Percentiles rank a stretch among this genome's conserved stretches.
These are phyloP conservation scores for Penicillium sp. DNA, from an alignment of 2,329 filamentous ascomycete genomes.

Conservation along the genomic window DNA sequence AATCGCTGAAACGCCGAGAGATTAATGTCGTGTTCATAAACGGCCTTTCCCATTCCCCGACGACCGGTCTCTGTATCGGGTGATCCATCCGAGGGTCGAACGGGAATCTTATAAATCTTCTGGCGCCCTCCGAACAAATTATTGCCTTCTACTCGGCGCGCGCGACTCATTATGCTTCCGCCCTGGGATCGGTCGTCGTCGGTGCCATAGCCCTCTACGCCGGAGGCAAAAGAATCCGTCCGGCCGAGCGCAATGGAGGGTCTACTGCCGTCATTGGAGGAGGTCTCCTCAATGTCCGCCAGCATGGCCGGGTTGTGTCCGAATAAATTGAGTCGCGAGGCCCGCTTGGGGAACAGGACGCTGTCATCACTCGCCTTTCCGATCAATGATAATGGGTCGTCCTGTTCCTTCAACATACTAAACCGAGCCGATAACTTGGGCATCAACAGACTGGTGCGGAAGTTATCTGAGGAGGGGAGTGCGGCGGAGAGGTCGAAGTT, in stretches of 20 bases:
- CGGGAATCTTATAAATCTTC: slow-evolving; percentile 86
- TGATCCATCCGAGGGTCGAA: slow-evolving; percentile 43
- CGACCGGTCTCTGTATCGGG: slow-evolving; percentile 32
- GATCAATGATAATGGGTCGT: slow-evolving; percentile 83
- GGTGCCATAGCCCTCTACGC: slow-evolving; percentile 59
- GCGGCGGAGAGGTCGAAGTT: slow-evolving; percentile 76
- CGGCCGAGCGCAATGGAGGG: slow-evolving; percentile 63
- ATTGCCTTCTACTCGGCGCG: slow-evolving; percentile 85
- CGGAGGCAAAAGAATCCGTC: slow-evolving; percentile 65
- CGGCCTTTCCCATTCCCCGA: slow-evolving; percentile 59
- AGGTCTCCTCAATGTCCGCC: slow-evolving; percentile 86
- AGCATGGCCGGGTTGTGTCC: slow-evolving; percentile 63
- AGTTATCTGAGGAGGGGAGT: slow-evolving; percentile 82
- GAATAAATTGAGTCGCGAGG: slow-evolving; percentile 75
- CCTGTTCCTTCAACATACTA: slow-evolving; percentile 94
- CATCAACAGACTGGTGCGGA: slow-evolving; percentile 94
- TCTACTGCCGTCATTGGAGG: slow-evolving; percentile 68
- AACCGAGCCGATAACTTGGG: slow-evolving; percentile 91
- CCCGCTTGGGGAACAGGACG: slow-evolving; percentile 78
- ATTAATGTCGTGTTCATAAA: slow-evolving; percentile 87
- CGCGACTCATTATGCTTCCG: slow-evolving; percentile 79
- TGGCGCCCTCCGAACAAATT: slow-evolving; percentile 92
- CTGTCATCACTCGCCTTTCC: slow-evolving; percentile 96
- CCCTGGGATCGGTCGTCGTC: slow-evolving; percentile 65
- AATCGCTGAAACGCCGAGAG: slow-evolving; percentile 82